Evolutionary conservation across 2,329 filamentous ascomycete genomes (phyloP), one percentile per base, ranked within the genome.

Genomic region (Fusarium sp.): DNA sequence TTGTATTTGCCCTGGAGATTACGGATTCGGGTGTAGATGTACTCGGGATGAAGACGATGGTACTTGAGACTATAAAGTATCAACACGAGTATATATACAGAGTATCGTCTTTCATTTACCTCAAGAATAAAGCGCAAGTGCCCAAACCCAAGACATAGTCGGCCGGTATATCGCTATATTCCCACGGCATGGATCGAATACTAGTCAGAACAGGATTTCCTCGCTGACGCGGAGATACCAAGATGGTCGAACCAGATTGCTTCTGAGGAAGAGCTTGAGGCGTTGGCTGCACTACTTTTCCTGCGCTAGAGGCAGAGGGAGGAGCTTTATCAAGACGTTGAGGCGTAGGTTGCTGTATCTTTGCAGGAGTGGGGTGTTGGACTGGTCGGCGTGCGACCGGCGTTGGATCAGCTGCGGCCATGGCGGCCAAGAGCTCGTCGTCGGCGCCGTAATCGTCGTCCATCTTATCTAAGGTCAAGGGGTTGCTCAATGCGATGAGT

Each of bases 21-120:
- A 53, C 92, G 91, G 72, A 99, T 97, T 59, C 96, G 92, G 24
- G 92, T 94, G 83, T 98, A 98, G 75, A 99, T 93, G 83, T 99
- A 99, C 80, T 99, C 96, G 2, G 96, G 96, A 77, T 99, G 96
- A 53, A 99, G 86, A 28, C 95, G 93, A 80, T 99, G 96, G 80
- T 99, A 99, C 80, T 98, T 99, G 56, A 99, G 87, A 47, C 93
- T 86, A 57, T 24, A 6, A 37, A 18, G n/a, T 3, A 33, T 70
- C 20, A 69, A 57, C 4, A 56, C 7, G 3, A 4, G 12, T 7
- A 11, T 10, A 12, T 3, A 8, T 2, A 10, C 5, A 21, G 8
- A 9, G 3, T 4, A 3, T 5, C 8, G 12, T 15, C 2, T 20
- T 11, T 8, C 7, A 10, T 71, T 41, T 47, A 84, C 84, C 84